Evolutionary conservation across 2,329 filamentous ascomycete species (phyloP), one percentile per base, ranked within the genome.

Genomic region (Sarocladium strictum): DNA sequence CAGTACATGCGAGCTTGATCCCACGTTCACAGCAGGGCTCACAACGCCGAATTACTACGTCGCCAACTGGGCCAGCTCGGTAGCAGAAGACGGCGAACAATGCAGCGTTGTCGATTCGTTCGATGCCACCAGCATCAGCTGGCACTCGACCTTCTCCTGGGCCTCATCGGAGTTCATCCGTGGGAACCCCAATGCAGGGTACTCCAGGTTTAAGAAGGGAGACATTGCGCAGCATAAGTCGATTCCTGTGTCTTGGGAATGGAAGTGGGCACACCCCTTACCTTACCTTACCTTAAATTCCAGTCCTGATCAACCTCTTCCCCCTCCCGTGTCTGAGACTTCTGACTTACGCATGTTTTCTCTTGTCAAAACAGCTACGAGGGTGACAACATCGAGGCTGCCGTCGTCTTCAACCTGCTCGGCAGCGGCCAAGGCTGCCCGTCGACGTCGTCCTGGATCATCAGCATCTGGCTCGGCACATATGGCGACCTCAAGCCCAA

Each of bases 21-120:
- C 43, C n/a, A 49, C 43, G 7, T 49, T 49, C 26, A 15, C 10
- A 12, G 26, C 27, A n/a, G 43, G 43, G 23, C 43, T 49, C 10
- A 7, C 14, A 12, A 49, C 43, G 19, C 43, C 43, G 15, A 49
- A 49, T 19, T 49, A 49, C 43, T 49, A 49, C 43, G 19, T 49
- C 15, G 43, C 43, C 3, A 49, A 49, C 24, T 49, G 43, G 43
- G 43, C 43, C 23, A 49, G 43, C 43, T 12, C n/a, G 23, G 14
- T 19, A 23, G 26, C 26, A 17, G 26, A 9, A 32, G 43, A 24
- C 17, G 40, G 23, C 3, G 43, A 49, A n/a, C 43, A 49, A 17
- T 49, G 43, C 26, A 53, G 37, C 33, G 51, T 53, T 19, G 32
- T 53, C 33, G 37, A 53, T 27, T 40, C 51, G 32, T 40, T 40